A percentile compares a stretch with the other conserved stretches of the same genome.
Conservation (phyloP, 1,284 basidiomycete species). For the Papiliotrema laurentii region DNA sequence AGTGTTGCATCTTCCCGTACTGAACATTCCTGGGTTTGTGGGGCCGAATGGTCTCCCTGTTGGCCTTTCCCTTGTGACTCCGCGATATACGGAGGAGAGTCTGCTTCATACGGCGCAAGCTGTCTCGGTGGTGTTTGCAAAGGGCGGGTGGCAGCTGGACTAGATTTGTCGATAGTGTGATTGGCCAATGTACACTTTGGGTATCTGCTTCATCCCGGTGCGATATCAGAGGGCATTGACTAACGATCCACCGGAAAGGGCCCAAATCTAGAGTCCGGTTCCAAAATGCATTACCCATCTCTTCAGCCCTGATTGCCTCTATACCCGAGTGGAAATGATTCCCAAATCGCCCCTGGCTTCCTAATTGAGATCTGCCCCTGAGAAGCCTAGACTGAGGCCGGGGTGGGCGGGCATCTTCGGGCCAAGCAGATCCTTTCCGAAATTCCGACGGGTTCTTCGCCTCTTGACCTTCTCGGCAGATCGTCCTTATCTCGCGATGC, state of each 20-base stretch:
- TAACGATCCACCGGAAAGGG: too few species aligned
- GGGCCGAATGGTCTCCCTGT: constrained; percentile 24
- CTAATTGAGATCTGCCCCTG: background rate
- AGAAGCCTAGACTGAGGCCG: background rate
- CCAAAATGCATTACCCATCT: too few species aligned
- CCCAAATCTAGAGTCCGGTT: too few species aligned
- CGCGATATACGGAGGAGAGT: constrained; percentile 19
- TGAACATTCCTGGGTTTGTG: constrained; percentile 27
- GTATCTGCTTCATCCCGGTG: background rate
- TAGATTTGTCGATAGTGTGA: background rate
- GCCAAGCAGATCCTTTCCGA: background rate
- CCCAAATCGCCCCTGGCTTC: background rate
- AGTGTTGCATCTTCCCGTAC: constrained; percentile 22
- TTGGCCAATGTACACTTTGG: background rate
- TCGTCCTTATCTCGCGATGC: background rate
- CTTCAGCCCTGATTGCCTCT: too few species aligned
- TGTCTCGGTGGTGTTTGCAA: constrained; percentile 13
- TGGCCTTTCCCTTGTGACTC: constrained; percentile 21
- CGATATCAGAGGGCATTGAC: too few species aligned
- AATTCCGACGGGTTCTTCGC: background rate
- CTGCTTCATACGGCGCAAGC: constrained; percentile 11
- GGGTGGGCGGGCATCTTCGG: background rate
- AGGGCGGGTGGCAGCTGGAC: constrained; percentile 13
- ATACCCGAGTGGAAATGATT: too few species aligned
- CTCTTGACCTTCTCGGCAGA: too few species aligned